Evolutionary conservation across 2,329 filamentous ascomycete genomes (phyloP), one percentile per base, ranked within the genome.

Genomic region (Volutella citrinella): DNA sequence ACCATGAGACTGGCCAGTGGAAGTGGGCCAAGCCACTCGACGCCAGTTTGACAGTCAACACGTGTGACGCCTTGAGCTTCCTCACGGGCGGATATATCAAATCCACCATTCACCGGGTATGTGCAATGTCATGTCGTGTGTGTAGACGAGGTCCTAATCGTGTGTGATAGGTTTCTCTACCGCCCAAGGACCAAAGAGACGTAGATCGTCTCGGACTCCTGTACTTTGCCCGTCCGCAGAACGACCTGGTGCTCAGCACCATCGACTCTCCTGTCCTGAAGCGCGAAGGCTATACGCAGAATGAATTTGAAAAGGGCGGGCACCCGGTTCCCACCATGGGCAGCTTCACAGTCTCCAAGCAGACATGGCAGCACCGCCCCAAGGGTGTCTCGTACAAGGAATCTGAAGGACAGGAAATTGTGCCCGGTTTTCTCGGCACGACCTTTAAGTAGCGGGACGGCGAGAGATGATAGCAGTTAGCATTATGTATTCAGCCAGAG

Each of bases 11-110:
- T 3, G 63, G 61, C 3, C 36, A 66, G 9, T 75, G 71, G 70
- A 72, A 68, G 19, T 74, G 63, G 55, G 68, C 70, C 0, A 60
- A 59, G 15, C 64, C 70, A 1, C 61, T 69, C 13, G 60, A 68
- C 11, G 70, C 66, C 1, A 71, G 64, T 0, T 65, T 74, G 8
- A 72, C 69, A 0, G 66, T 74, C 35, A 74, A 74, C 36, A 65
- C 68, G 0, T 66, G 63, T 11, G 71, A 74, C 49, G 61, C 69
- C 0, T 49, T 74, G 26, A 66, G 63, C 7, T 63, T 64, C n/a
- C 44, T 74, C 15, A 73, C 69, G 1, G 68, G 67, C 3, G 68
- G 69, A 0, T 66, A 65, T 30, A 49, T 68, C 24, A 67, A 66
- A 49, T 64, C 59, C 4, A 61, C 55, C 3, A 48, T 68, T 5